Base-by-base conservation (phyloP, 495 filamentous ascomycete genomes). In the Oidiodendron maius region DNA sequence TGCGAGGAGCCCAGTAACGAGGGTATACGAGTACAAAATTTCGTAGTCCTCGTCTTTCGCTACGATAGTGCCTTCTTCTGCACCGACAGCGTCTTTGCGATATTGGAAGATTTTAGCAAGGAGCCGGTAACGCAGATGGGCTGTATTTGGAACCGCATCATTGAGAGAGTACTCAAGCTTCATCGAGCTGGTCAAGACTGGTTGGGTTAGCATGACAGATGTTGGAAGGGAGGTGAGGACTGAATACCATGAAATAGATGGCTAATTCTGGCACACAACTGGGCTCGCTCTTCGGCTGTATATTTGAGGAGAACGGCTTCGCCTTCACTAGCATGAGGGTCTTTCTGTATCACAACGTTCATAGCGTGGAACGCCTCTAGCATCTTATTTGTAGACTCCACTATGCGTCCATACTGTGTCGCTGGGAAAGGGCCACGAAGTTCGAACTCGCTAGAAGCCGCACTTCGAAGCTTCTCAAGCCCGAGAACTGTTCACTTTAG, bases 311-410 rank as follows among this genome's bases (percentile, higher is more conserved):
- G 76, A 18, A 80, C 77, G 38, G 82, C 75, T 64, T 96, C 93
- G 1, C 90, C 89, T 40, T 85, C 79, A 11, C 79, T 90, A 15
- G 87, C 78, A 24, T 76, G 78, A 9, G 84, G 73, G 40, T 87
- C 84, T 61, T 91, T 91, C 64, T 84, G 70, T 50, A 96, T 87
- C 55, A 96, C 82, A 2, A 96, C 80, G 56, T 91, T 94, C 84
- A 98, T 95, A 30, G 91, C 88, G 61, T 96, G 86, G 62, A 97
- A 95, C 20, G 86, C 81, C 65, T 97, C 90, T 11, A 96, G 78
- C 64, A 95, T 87, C 34, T 80, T 79, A 36, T 84, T 77, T 2
- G 91, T 95, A 22, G 84, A 83, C 12, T 78, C 75, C 57, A 96
- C 74, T 36, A 96, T 82, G 21, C 79, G 78, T 13, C 76, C 72